A percentile compares a stretch with the other conserved stretches of the same genome.
These are phyloP conservation scores for Mucor racemosus DNA, from an alignment of 371 early-diverging fungal genomes.

Conservation along the genomic window DNA sequence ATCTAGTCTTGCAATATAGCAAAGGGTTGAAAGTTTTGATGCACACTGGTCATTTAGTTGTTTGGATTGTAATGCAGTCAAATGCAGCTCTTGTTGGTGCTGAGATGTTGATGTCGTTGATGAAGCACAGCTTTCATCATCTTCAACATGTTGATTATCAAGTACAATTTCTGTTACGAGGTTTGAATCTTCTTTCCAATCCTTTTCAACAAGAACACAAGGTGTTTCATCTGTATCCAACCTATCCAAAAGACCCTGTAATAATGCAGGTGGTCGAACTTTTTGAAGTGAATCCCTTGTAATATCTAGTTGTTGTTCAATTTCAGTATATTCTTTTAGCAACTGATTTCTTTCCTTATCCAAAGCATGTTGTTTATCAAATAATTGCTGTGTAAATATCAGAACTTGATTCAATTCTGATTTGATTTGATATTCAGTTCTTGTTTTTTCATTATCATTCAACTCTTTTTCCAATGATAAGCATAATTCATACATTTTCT, in stretches of 20 bases:
- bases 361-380: constrained; percentile 37
- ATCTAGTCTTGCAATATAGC: constrained; percentile 49
- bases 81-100: neutral
- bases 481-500: constrained; percentile 56
- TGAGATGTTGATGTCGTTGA: neutral
- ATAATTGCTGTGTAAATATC: constrained; percentile 34
- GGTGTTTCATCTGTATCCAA: constrained; percentile 50
- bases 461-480: constrained; percentile 46
- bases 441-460: neutral
- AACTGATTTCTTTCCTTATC: constrained; percentile 36
- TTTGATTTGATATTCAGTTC: constrained; percentile 20
- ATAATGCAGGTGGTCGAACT: constrained; percentile 56
- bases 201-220: constrained; percentile 42
- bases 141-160: constrained; percentile 5
- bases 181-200: constrained; percentile 57
- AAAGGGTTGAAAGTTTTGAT: constrained; percentile 27
- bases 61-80: constrained; percentile 8
- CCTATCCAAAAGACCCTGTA: constrained; percentile 59
- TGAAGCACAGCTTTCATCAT: constrained; percentile 7
- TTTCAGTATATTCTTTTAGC: constrained; percentile 42
- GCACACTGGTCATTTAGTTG: constrained; percentile 21
- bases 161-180: constrained; percentile 47
- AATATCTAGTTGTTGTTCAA: constrained; percentile 40
- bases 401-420: constrained; percentile 41
- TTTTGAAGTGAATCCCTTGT: constrained; percentile 44